phyloP scores from a whole-genome alignment of 202 grass and related monocot genomes.

The Zoysia matrella region DNA sequence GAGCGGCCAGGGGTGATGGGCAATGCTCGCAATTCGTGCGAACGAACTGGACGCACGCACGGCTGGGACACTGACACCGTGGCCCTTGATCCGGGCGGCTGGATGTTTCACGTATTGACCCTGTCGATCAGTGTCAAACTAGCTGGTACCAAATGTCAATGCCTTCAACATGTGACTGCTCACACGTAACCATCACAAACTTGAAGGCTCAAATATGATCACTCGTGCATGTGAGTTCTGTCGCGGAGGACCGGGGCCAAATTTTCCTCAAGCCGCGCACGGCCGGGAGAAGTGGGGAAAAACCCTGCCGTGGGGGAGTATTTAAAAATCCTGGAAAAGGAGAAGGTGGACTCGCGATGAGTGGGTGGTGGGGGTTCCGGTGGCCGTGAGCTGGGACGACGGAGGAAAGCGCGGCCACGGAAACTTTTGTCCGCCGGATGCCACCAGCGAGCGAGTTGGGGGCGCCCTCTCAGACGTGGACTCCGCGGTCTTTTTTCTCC shows the following conservation, averaged over 20 bases:
- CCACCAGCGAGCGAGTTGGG: too few species aligned
- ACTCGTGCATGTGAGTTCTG: background rate
- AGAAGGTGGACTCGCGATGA: too few species aligned
- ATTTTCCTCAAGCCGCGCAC: background rate
- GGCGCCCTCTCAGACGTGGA: too few species aligned
- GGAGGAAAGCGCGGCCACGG: too few species aligned
- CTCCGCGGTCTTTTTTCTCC: constrained; percentile 24
- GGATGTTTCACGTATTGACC: too few species aligned
- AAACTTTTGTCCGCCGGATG: constrained; percentile 45
- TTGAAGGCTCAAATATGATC: background rate
- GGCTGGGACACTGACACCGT: constrained; percentile 25
- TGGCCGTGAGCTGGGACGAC: too few species aligned
- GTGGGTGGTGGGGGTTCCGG: too few species aligned
- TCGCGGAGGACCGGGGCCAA: background rate
- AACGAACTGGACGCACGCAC: background rate
- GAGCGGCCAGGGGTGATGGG: constrained; percentile 1
- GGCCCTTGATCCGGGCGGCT: too few species aligned
- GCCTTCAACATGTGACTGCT: background rate
- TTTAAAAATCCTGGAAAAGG: background rate
- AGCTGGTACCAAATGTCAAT: constrained; percentile 23
- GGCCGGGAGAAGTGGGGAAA: background rate
- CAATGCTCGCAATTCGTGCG: too few species aligned
- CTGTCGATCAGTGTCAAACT: constrained; percentile 2
- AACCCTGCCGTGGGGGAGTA: background rate
- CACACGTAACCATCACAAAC: constrained; percentile 10